Evolutionary conservation across 2,329 filamentous ascomycete species (phyloP), one percentile per base, ranked within the genome.

Genomic region (Calonectria fujianensis): DNA sequence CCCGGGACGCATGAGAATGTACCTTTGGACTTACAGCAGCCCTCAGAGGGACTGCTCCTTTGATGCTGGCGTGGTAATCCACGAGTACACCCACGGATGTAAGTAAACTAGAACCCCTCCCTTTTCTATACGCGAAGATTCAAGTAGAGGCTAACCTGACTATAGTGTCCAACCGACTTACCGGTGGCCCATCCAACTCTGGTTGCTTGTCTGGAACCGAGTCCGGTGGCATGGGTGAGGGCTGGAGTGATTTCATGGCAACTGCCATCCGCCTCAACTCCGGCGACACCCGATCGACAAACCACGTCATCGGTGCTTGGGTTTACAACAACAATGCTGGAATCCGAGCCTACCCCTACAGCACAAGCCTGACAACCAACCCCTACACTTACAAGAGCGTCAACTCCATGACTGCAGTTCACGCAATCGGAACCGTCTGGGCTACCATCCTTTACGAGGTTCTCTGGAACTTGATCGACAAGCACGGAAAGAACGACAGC

Each of bases 21-120:
- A 88, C 80, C 82, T 92, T 63, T 93, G 89, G 89, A 88, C 85
- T 11, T 76, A 78, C 13, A 86, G 88, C 9, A 87, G 82, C 0
- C 89, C 89, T 0, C 80, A 85, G 70, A 86, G 90, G 9, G 91
- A 92, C 81, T 88, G 87, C 73, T 83, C 86, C n/a, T 92, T 93
- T 76, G 91, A 93, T 63, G 88, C 89, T 8, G 89, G 90, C 72
- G 89, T 93, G 24, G 86, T 93, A 29, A 89, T 93, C 74, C 91
- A 93, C 84, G 90, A 91, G 80, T 91, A 88, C 80, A 90, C 87
- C 1, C 89, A 91, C 82, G 88, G 88, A 32, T 73, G 85, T 86
- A 78, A 83, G 85, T 83, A 83, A 35, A 24, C 39, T 8, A 18
- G 4, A 10, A 2, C 8, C 24, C 13, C 7, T 35, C 32, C 31